Base-by-base conservation (phyloP, 108 stramenopile species). In the Asterionellopsis glacialis region DNA sequence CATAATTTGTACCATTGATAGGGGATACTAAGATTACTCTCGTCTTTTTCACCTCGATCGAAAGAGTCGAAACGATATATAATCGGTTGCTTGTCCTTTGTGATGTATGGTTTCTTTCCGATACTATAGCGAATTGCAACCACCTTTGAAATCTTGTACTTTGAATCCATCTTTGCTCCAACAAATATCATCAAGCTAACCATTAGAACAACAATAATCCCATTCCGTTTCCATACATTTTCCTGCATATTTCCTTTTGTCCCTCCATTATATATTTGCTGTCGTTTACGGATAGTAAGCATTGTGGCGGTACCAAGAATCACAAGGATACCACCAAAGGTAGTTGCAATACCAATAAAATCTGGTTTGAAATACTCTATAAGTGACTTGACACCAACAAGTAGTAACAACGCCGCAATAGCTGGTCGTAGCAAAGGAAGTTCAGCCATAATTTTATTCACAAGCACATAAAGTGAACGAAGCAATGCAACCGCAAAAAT, bases 401-500 rank as follows among this genome's bases (percentile, higher is more conserved):
- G 79, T 42, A 54, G 63, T 5, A 82, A 63, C 23, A 82, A 75
- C 15, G 76, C 64, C 41, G 67, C 67, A 12, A 67, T 59, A 1
- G 67, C 67, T n/a, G 67, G 59, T 40, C 57, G 61, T 40, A 84
- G 55, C 53, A 77, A 84, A 15, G 57, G 58, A 45, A 81, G 51
- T 19, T 74, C 61, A 22, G 41, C 41, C 42, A 81, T 64, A 18
- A 78, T 78, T 41, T 63, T 68, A 18, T 80, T 65, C 23, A 84
- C 51, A 38, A 82, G 39, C 18, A 60, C 51, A 67, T 82, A 84
- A 24, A 84, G 54, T 38, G 73, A 75, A 12, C 83, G 70, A 25
- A 84, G 72, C 19, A 63, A 78, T 55, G 70, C 39, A 45, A 84
- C 82, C 22, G 83, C 83, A 65, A 82, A 84, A 0, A 84, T 69